Percentiles rank a stretch among this genome's conserved stretches.
Conservation (phyloP, 805 yeast genomes). For the Myxozyma monticola region DNA sequence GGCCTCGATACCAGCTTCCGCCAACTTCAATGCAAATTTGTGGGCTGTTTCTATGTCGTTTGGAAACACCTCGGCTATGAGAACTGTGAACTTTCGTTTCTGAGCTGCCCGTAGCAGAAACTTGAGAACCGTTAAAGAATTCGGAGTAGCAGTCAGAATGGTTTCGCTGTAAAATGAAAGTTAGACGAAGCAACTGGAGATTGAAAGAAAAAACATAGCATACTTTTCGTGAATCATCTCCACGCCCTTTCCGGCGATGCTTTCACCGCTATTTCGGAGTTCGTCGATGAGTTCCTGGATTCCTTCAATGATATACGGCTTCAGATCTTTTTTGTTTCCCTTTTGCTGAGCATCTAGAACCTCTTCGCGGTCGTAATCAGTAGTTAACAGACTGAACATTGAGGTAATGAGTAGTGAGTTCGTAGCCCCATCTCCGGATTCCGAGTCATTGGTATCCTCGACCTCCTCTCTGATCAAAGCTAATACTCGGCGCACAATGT, state of each 20-base stretch:
- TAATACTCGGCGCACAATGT: constrained; percentile 83
- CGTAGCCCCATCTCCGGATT: constrained; percentile 17
- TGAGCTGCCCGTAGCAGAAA: constrained; percentile 82
- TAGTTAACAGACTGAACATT: constrained; percentile 73
- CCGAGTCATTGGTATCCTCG: constrained; percentile 47
- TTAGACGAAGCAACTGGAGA: not conserved
- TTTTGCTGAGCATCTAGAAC: constrained; percentile 42
- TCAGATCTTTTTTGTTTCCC: constrained; percentile 53
- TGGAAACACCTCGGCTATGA: constrained; percentile 90
- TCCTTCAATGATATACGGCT: constrained; percentile 86
- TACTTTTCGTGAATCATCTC: constrained; percentile 89
- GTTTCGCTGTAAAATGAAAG: constrained; percentile 36
- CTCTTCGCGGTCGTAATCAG: constrained; percentile 35
- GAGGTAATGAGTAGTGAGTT: constrained; percentile 65
- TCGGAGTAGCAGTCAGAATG: constrained; percentile 88
- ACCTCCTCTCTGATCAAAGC: constrained; percentile 86
- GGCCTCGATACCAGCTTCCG: constrained; percentile 84
- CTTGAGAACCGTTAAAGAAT: constrained; percentile 81
- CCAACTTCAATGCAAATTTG: constrained; percentile 71
- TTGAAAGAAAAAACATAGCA: constrained; percentile 35
- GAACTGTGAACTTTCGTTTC: constrained; percentile 87
- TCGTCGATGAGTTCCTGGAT: constrained; percentile 91
- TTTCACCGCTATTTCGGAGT: constrained; percentile 83
- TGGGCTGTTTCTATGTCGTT: constrained; percentile 79
- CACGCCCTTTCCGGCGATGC: constrained; percentile 83